Conservation (phyloP, 2,329 filamentous ascomycete genomes). For the Fusarium buxicola region DNA sequence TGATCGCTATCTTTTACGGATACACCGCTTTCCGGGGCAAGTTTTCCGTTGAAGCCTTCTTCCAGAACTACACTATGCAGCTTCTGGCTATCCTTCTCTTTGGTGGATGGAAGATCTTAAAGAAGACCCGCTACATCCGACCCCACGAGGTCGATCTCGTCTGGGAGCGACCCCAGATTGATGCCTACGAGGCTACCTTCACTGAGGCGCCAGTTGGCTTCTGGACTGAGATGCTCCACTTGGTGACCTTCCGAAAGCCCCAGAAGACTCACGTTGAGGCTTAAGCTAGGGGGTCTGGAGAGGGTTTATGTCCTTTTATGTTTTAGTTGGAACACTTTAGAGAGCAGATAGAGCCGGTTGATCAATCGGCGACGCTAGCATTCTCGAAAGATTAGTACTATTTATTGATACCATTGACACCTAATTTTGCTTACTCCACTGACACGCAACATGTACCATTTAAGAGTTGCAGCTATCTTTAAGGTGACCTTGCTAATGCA, state of each 20-base stretch:
- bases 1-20: constrained; percentile 62
- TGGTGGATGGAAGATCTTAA: constrained; percentile 70
- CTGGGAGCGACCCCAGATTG: constrained; percentile 68
- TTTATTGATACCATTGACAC: no score
- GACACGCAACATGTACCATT: no score
- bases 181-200: constrained; percentile 66
- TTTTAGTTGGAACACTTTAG: no score
- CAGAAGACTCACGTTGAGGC: constrained; percentile 21
- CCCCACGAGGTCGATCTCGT: constrained; percentile 67
- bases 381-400: no score
- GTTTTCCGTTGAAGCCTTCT: constrained; percentile 61
- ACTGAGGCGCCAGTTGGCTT: constrained; percentile 61
- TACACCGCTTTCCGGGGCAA: constrained; percentile 60
- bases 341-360: no score
- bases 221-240: constrained; percentile 62
- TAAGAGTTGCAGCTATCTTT: no score
- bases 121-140: constrained; percentile 65
- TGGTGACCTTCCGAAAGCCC: constrained; percentile 53
- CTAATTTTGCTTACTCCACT: no score
- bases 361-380: no score
- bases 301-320: no score
- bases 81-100: constrained; percentile 66
- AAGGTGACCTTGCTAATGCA: no score
- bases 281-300: not conserved
- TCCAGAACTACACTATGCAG: constrained; percentile 67